These are phyloP conservation scores for Beta macrorhiza DNA, from an alignment of 179 eudicot genomes.

Conservation along the genomic window DNA sequence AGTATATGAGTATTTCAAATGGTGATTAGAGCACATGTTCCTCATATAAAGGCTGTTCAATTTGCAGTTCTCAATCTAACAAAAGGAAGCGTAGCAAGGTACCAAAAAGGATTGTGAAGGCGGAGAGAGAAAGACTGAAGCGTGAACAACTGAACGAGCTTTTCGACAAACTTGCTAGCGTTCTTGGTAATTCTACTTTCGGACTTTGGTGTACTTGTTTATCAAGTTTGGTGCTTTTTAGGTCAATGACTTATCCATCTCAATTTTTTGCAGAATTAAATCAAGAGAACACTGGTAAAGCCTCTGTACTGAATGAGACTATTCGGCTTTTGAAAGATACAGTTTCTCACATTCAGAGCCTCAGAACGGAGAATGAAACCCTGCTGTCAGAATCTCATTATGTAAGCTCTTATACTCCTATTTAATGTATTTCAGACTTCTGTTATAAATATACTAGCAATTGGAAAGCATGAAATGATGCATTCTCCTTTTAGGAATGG, in stretches of 20 bases:
- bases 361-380: constrained; percentile 62
- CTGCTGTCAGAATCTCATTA: constrained; percentile 75
- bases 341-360: constrained; percentile 53
- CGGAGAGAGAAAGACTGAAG: constrained; percentile 82
- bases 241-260: constrained; percentile 1
- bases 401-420: constrained; percentile 43
- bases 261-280: constrained; percentile 46
- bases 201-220: not conserved
- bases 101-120: constrained; percentile 66
- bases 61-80: constrained; percentile 43
- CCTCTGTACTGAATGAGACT: constrained; percentile 61
- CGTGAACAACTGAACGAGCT: constrained; percentile 81
- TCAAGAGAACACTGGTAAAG: constrained; percentile 71
- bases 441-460: not conserved
- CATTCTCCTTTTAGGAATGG: not conserved
- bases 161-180: constrained; percentile 62
- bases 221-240: not conserved
- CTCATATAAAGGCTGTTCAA: not conserved
- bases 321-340: constrained; percentile 57
- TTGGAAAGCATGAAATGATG: not conserved
- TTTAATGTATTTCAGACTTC: not conserved
- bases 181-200: constrained; percentile 52
- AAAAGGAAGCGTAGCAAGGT: constrained; percentile 51
- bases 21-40: not conserved
- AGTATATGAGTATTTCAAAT: not conserved